Evolutionary conservation across 495 filamentous ascomycete genomes (phyloP), one percentile per base, ranked within the genome.

Genomic region (Aspergillus asperescens): DNA sequence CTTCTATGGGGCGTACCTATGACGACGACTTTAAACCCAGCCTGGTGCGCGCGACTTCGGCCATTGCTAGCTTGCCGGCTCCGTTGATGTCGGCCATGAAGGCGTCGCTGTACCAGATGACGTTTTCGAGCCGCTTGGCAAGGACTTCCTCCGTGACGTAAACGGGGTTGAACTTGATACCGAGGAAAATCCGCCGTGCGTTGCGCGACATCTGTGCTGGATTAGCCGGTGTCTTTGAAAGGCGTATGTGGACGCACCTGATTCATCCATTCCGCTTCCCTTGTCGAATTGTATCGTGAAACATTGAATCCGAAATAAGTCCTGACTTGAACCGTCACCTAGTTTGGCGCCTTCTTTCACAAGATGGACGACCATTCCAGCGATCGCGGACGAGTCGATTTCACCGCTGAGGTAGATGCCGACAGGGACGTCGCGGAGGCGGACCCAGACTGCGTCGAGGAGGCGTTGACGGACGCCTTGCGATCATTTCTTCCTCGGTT

Each of bases 401-500:
- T 77, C 78, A 15, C 78, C 78, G 20, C 65, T 72, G 2, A 80
- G 60, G 45, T 74, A 77, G 37, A 81, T 63, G 1, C 77, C 77
- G 5, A 80, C 63, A 7, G 73, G 71, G 0, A 80, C 78, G 61
- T 81, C 77, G n/a, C 75, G 66, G 20, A 80, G 63, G 7, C 77
- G 73, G 25, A 78, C 24, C 0, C 69, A 66, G 4, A 80, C 60
- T 0, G 77, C 59, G n/a, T 80, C 76, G 0, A 75, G 58, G 31
- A 80, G 55, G 2, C 58, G 60, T n/a, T 73, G 51, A 4, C 75
- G 62, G 1, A 80, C 75, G 12, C 64, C 71, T 16, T 63, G n/a
- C 58, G 8, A 77, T 62, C 62, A 77, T 71, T 47, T 80, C 75
- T 5, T 71, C 68, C 35, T 70, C 63, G 3, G 66, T 60, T 3